Percentiles rank a stretch among this genome's conserved stretches.
phyloP scores from a whole-genome alignment of 2,329 filamentous ascomycete genomes.

The Curvularia sp. region DNA sequence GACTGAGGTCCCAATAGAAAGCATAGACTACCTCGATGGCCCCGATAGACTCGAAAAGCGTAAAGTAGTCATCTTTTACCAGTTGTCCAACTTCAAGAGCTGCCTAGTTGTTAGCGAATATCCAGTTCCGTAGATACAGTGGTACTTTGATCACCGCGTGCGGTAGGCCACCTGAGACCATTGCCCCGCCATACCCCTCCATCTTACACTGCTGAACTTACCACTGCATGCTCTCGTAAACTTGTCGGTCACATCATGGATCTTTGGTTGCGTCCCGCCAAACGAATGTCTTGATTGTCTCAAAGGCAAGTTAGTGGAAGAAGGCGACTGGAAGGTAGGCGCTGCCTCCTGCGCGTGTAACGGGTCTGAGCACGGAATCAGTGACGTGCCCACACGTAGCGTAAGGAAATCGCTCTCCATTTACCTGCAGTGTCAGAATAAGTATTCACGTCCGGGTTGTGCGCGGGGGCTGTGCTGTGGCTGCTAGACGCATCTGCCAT shows the following conservation, averaged over 20 bases:
- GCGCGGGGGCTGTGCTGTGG: slow-evolving; percentile 33
- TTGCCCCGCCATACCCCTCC: slow-evolving; percentile 28
- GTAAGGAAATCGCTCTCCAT: slow-evolving; percentile 21
- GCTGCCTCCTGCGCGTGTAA: slow-evolving; percentile 26
- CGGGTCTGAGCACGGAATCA: slow-evolving; percentile 21
- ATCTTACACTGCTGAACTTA: slow-evolving; percentile 37
- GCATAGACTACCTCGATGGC: slow-evolving; percentile 68
- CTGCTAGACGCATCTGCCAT: slow-evolving; percentile 41
- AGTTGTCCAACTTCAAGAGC: slow-evolving; percentile 80
- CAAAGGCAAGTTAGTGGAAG: slow-evolving; percentile 37
- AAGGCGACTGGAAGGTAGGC: slow-evolving; percentile 22
- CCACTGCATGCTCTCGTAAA: slow-evolving; percentile 61
- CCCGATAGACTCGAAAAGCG: slow-evolving; percentile 91
- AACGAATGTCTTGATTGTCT: slow-evolving; percentile 37
- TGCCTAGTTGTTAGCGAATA: slow-evolving; percentile 49
- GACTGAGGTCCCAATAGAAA: background rate
- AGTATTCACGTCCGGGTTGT: slow-evolving; percentile 13
- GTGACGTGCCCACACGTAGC: slow-evolving; percentile 1
- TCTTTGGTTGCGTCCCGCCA: slow-evolving; percentile 43
- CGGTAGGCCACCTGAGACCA: slow-evolving; percentile 6
- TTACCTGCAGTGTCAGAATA: slow-evolving; percentile 29
- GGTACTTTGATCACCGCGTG: background rate
- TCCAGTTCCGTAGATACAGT: slow-evolving; percentile 2
- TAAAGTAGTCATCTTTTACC: slow-evolving; percentile 93
- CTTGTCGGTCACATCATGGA: slow-evolving; percentile 63